Evolutionary conservation across 805 yeast species (phyloP).

Genomic region (Maudiozyma turicensis): DNA sequence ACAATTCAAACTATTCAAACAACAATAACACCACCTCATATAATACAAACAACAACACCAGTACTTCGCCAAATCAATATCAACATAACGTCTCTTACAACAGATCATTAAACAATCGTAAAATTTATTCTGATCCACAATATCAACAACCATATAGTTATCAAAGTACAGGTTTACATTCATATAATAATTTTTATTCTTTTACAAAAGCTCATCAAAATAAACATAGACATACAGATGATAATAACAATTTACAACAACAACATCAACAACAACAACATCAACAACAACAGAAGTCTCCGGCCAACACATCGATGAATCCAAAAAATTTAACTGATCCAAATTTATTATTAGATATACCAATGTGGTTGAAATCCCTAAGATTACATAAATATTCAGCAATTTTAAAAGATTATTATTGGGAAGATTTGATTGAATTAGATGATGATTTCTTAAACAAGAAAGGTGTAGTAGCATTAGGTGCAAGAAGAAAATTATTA

Average conservation of each 20-base stretch:
- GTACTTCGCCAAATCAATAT: not conserved
- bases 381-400: conserved; percentile 92
- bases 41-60: not conserved
- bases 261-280: not conserved
- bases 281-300: not conserved
- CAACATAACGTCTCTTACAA: not conserved
- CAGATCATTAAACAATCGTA: not conserved
- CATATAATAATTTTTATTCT: conserved; percentile 1
- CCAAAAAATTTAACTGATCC: conserved; percentile 43
- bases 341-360: conserved; percentile 62
- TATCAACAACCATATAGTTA: not conserved
- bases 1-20: not conserved
- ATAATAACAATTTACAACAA: conserved; percentile 6
- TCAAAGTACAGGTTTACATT: not conserved
- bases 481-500: conserved; percentile 87
- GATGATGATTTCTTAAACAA: conserved; percentile 60
- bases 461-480: conserved; percentile 85
- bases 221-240: not conserved
- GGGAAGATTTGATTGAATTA: conserved; percentile 71
- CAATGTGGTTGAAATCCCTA: conserved; percentile 84
- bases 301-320: conserved; percentile 30
- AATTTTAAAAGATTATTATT: conserved; percentile 59
- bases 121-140: not conserved
- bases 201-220: conserved; percentile 3
- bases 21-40: not conserved